Percentiles rank a stretch among this genome's conserved stretches.
These are phyloP conservation scores for Filobasidium floriforme DNA, from an alignment of 768 basidiomycete species.

Conservation along the genomic window DNA sequence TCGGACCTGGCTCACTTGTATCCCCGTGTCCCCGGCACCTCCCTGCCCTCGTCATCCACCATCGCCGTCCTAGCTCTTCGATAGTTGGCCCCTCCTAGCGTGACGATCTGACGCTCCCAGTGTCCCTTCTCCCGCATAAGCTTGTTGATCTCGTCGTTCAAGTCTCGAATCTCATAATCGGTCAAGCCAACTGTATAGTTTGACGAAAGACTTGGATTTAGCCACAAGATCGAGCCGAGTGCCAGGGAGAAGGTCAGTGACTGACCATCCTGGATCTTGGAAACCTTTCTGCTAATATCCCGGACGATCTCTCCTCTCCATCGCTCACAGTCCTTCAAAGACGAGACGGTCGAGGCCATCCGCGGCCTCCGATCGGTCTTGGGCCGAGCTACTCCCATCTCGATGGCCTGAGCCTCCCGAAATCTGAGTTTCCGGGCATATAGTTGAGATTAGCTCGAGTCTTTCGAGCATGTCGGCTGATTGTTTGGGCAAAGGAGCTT, in stretches of 20 bases:
- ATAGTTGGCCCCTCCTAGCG: constrained; percentile 91
- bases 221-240: not conserved
- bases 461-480: not conserved
- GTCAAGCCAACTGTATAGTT: constrained; percentile 65
- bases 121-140: constrained; percentile 89
- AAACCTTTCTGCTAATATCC: constrained; percentile 92
- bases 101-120: constrained; percentile 98
- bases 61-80: constrained; percentile 79
- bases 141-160: constrained; percentile 97
- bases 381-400: constrained; percentile 75
- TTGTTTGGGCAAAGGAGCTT: not conserved
- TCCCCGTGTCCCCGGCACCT: constrained; percentile 91
- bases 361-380: constrained; percentile 76
- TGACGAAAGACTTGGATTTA: not conserved
- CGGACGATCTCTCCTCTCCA: constrained; percentile 93
- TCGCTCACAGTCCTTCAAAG: constrained; percentile 81
- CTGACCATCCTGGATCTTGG: constrained; percentile 92
- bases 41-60: constrained; percentile 88
- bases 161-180: constrained; percentile 89
- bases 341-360: constrained; percentile 88
- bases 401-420: constrained; percentile 90
- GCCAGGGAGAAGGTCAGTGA: constrained; percentile 18
- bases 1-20: constrained; percentile 68
- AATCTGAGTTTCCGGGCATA: constrained; percentile 53
- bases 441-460: too few species aligned